phyloP scores from a whole-genome alignment of 495 filamentous ascomycete species.

The Daldinia decipiens region DNA sequence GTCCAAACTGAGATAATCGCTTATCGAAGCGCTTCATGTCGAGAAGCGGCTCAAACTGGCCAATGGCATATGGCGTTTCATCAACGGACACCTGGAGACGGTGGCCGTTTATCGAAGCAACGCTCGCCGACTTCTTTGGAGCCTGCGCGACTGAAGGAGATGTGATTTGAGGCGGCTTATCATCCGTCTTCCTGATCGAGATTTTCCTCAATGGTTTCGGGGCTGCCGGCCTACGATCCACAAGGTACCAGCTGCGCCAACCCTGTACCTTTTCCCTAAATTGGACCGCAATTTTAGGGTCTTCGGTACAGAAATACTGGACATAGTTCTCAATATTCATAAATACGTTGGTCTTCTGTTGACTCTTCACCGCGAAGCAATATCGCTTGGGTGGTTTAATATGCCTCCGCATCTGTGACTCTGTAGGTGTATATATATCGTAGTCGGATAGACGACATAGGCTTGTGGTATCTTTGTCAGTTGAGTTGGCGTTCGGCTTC shows the following conservation, averaged over 20 bases:
- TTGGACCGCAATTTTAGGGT: slow-evolving; percentile 67
- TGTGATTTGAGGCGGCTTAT: slow-evolving; percentile 45
- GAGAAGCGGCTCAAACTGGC: slow-evolving; percentile 66
- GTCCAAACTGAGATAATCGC: slow-evolving; percentile 52
- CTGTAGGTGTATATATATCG: slow-evolving; percentile 83
- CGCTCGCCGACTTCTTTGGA: slow-evolving; percentile 46
- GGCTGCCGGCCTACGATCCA: slow-evolving; percentile 64
- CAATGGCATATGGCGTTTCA: slow-evolving; percentile 61
- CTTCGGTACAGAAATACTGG: slow-evolving; percentile 88
- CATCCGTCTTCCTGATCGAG: slow-evolving; percentile 45
- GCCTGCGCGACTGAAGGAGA: slow-evolving; percentile 24
- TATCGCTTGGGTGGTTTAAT: slow-evolving; percentile 80
- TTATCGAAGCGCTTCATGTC: slow-evolving; percentile 62
- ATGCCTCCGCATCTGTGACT: slow-evolving; percentile 67
- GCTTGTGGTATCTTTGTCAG: slow-evolving; percentile 70
- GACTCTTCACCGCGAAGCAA: slow-evolving; percentile 91
- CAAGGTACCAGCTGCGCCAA: slow-evolving; percentile 92
- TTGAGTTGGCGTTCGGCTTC: slow-evolving; percentile 62
- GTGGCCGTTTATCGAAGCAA: slow-evolving; percentile 49
- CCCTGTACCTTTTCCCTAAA: slow-evolving; percentile 77
- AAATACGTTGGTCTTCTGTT: slow-evolving; percentile 90
- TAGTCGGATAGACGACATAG: slow-evolving; percentile 93
- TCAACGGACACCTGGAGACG: slow-evolving; percentile 50
- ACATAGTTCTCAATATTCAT: slow-evolving; percentile 83
- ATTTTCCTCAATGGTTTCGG: slow-evolving; percentile 39